These are phyloP conservation scores for Fusarium buharicum DNA, from an alignment of 2,329 filamentous ascomycete species.

Conservation along the genomic window DNA sequence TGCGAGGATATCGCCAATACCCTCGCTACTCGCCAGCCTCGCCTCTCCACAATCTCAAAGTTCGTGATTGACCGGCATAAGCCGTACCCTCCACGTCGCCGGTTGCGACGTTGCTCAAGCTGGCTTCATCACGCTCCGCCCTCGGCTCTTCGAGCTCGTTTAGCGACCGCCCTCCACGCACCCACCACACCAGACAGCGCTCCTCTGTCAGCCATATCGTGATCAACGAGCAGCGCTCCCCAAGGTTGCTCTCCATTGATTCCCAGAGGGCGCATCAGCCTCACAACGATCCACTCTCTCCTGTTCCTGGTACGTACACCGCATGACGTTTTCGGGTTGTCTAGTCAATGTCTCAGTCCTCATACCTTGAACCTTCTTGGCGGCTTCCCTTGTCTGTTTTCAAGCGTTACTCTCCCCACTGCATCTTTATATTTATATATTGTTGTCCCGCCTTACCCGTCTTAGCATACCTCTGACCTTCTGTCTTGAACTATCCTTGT, in stretches of 20 bases:
- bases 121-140: constrained; percentile 62
- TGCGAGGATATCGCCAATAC: constrained; percentile 7
- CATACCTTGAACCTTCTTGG: constrained; percentile 30
- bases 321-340: constrained; percentile 8
- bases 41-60: constrained; percentile 15
- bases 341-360: constrained; percentile 38
- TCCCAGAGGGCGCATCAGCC: constrained; percentile 45
- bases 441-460: constrained; percentile 4
- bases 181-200: constrained; percentile 63
- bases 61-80: constrained; percentile 29
- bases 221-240: constrained; percentile 48
- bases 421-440: constrained; percentile 20
- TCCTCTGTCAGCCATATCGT: constrained; percentile 56
- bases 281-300: constrained; percentile 55
- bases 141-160: constrained; percentile 66
- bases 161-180: constrained; percentile 59
- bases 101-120: constrained; percentile 50
- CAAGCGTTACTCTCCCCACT: constrained; percentile 15
- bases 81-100: constrained; percentile 36
- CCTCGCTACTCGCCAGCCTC: neutral
- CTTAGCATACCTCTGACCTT: constrained; percentile 4
- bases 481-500: constrained; percentile 8
- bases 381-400: constrained; percentile 20
- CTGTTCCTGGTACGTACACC: constrained; percentile 64
- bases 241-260: constrained; percentile 48